Evolutionary conservation across 2,329 filamentous ascomycete genomes (phyloP), one percentile per base, ranked within the genome.

Genomic region (Furcasterigmium furcatum): DNA sequence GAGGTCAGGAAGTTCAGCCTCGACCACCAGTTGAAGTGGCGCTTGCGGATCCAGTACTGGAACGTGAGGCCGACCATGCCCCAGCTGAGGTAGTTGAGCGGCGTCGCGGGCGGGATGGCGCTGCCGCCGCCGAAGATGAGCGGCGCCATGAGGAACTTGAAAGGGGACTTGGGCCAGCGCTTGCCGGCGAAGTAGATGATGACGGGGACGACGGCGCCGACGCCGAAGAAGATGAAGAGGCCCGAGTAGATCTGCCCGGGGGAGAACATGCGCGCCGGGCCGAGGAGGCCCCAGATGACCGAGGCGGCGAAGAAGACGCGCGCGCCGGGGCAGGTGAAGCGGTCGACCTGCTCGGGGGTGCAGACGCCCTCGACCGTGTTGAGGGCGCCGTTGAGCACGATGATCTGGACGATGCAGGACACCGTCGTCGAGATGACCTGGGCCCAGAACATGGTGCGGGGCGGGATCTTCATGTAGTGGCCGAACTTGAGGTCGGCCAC

Each of bases 31-130:
- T 68, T 75, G 50, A 80, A 81, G 60, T 80, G 74, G 13, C 74
- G 72, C 56, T 78, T 77, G 62, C 82, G 81, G 58, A 90, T 78
- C 57, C 71, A 74, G 61, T 80, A 81, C 61, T 90, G 85, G 71
- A 89, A 90, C 25, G 86, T 50, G 54, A 80, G 82, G 24, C 86
- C 87, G 4, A 89, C 82, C 46, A 85, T 66, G 16, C 82, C 84
- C 85, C 86, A 90, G n/a, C 77, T 76, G 27, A 87, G 76, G 59
- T 88, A 90, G 65, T 87, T 88, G 47, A 89, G 76, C 1, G 85
- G 85, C 0, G 85, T 87, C 4, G 87, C 86, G 0, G 81, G 81
- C 3, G 80, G 81, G 53, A 85, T 82, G 27, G 67, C 52, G 1
- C 72, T 74, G 7, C 77, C 72, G 19, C 80, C 79, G 46, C 80